Evolutionary conservation across 2,329 filamentous ascomycete genomes (phyloP).

Genomic region (Colletotrichum orbiculare): DNA sequence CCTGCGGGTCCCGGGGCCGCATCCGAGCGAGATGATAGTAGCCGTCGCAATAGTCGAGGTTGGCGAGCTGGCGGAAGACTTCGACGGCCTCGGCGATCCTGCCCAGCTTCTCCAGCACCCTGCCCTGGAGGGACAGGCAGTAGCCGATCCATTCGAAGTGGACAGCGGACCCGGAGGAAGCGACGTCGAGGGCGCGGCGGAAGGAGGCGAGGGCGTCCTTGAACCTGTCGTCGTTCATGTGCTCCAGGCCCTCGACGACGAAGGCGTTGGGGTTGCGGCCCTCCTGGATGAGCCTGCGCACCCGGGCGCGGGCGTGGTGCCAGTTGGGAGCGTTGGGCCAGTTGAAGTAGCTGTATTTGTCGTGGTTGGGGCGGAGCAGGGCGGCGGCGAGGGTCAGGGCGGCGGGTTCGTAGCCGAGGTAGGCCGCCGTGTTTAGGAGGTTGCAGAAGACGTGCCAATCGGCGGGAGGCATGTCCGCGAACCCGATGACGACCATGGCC

Average conservation of each 20-base stretch:
- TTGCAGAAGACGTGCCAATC: not conserved
- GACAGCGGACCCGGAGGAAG: no score
- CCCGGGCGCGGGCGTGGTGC: slow-evolving; percentile 41
- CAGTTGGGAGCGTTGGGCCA: slow-evolving; percentile 35
- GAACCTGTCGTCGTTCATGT: not conserved
- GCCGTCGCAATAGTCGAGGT: not conserved
- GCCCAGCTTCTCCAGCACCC: not conserved
- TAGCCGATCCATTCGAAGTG: slow-evolving; percentile 33
- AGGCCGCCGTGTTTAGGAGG: slow-evolving; percentile 48
- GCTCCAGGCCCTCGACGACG: slow-evolving; percentile 43
- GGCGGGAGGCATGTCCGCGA: not conserved
- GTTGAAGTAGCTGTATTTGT: slow-evolving; percentile 36
- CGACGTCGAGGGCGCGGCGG: slow-evolving; percentile 10
- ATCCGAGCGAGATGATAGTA: slow-evolving; percentile 1
- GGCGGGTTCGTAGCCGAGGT: slow-evolving; percentile 43
- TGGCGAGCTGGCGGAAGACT: not conserved
- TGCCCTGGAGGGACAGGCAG: slow-evolving; percentile 6
- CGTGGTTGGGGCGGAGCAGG: not conserved
- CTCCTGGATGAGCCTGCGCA: slow-evolving; percentile 44
- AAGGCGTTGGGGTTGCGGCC: slow-evolving; percentile 50
- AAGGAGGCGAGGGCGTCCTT: slow-evolving; percentile 16
- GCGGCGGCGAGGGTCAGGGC: slow-evolving; percentile 39
- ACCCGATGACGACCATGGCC: not conserved
- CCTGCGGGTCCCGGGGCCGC: not conserved
- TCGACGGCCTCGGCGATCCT: slow-evolving; percentile 4